Evolutionary conservation across 2,329 filamentous ascomycete genomes (phyloP), one percentile per base, ranked within the genome.

Genomic region (Fusarium pseudocircinatum): DNA sequence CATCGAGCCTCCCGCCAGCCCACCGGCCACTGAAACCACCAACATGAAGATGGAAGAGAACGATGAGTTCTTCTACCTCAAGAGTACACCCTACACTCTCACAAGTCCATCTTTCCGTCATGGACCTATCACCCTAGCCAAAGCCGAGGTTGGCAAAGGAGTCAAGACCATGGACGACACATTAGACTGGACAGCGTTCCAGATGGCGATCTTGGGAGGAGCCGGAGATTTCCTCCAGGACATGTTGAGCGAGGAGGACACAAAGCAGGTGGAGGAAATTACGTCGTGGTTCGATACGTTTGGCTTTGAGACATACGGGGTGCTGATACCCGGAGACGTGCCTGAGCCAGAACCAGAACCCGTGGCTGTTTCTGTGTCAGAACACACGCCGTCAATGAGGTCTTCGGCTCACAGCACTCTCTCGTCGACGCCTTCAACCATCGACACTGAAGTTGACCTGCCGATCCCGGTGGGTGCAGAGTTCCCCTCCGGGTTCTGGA

Each of bases 181-280:
- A 14, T 79, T 91, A 7, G 89, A 92, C 82, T 91, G 89, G 89
- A 89, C 87, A 11, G 89, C 89, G 7, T 91, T 91, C 77, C 89
- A 92, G 79, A 90, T 91, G 85, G 89, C 90, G 22, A 90, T 91
- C 56, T 81, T 88, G 0, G 89, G 89, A 46, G 88, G 87, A 10
- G 86, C 87, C 5, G 87, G 86, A 36, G 87, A 89, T 71, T 82
- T 87, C 49, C 82, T 84, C 58, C 81, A 81, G 24, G 87, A 87
- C 72, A 70, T 60, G 69, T 77, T 60, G 82, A 86, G 26, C 46
- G 83, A 83, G 10, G 86, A 87, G 61, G 86, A 88, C 63, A 77
- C 81, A 8, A 84, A 85, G 42, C 76, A 82, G 57, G 78, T 77
- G 9, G 80, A 82, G 30, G 86, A 88, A 13, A 77, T 90, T 28